phyloP scores from a whole-genome alignment of 208 protist species.

The Acanthamoeba castellanii region DNA sequence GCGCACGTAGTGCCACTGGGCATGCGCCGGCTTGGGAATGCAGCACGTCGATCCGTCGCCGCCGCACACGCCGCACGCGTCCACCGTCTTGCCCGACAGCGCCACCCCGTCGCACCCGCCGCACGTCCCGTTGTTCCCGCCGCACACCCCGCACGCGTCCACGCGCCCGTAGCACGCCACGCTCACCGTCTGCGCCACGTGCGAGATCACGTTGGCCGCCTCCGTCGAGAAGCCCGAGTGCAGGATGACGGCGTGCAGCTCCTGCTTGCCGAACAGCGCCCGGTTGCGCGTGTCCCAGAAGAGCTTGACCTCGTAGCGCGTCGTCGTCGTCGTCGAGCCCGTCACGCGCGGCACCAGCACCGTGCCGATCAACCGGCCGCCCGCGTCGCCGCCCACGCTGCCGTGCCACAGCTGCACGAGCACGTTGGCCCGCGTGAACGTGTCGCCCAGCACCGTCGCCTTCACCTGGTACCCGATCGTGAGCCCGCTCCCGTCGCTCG shows the following conservation, averaged over 20 bases:
- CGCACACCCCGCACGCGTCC: constrained; percentile 60
- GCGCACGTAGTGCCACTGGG: not conserved
- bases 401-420: constrained; percentile 45
- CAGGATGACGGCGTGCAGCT: constrained; percentile 40
- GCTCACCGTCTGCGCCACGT: not conserved
- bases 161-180: constrained; percentile 19
- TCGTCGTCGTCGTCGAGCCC: constrained; percentile 1
- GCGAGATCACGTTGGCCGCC: constrained; percentile 32
- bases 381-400: no score
- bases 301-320: not conserved
- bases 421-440: constrained; percentile 26
- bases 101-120: constrained; percentile 59
- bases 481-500: no score
- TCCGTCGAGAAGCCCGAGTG: constrained; percentile 49
- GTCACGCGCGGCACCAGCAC: not conserved
- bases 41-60: constrained; percentile 54
- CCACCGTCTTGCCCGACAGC: constrained; percentile 5
- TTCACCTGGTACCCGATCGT: not conserved
- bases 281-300: constrained; percentile 41
- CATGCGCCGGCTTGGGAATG: not conserved
- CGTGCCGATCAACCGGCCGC: no score
- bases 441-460: constrained; percentile 5
- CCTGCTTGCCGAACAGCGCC: not conserved
- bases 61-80: constrained; percentile 63
- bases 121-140: not conserved